A percentile compares a stretch with the other conserved stretches of the same genome.
Conservation (phyloP, 2,329 filamentous ascomycete species). For the Chalaropsis ovoidea region DNA sequence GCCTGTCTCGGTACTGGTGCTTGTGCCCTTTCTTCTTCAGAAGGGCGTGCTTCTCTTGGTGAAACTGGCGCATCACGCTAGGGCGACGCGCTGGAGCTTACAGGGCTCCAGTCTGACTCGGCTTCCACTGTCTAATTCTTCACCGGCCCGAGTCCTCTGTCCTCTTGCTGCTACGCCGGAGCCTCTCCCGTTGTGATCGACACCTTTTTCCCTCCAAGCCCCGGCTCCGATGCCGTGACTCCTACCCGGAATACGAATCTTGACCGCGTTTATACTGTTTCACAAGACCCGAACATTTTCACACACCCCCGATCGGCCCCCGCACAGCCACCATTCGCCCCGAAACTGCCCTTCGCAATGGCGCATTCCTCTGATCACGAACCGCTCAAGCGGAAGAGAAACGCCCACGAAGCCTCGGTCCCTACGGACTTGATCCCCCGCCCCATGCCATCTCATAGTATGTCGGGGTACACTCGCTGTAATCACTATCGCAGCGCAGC, state of each 20-base stretch:
- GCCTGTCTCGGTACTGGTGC: background rate
- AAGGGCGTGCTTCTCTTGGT: background rate
- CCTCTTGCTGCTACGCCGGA: too few species aligned
- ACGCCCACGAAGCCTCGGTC: constrained; percentile 22
- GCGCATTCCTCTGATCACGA: constrained; percentile 21
- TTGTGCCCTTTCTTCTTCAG: constrained; percentile 8
- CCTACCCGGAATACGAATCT: background rate
- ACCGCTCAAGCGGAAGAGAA: constrained; percentile 25
- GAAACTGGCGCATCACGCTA: constrained; percentile 22
- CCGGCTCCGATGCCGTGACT: constrained; percentile 2
- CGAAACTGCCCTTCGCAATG: constrained; percentile 4
- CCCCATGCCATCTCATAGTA: constrained; percentile 23
- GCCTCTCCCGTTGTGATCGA: background rate
- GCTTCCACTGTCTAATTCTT: background rate
- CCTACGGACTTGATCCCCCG: constrained; percentile 23
- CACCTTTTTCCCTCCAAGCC: background rate
- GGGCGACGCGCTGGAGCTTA: constrained; percentile 22
- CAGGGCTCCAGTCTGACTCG: constrained; percentile 19
- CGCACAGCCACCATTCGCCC: background rate
- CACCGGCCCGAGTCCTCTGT: background rate
- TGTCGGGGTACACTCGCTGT: background rate
- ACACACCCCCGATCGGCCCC: background rate
- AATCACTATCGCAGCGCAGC: background rate
- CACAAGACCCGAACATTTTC: background rate
- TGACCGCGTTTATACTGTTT: background rate